A percentile compares a stretch with the other conserved stretches of the same genome.
Evolutionary conservation across 2,329 filamentous ascomycete genomes (phyloP).

Genomic region (Ophiostoma angusticollis): DNA sequence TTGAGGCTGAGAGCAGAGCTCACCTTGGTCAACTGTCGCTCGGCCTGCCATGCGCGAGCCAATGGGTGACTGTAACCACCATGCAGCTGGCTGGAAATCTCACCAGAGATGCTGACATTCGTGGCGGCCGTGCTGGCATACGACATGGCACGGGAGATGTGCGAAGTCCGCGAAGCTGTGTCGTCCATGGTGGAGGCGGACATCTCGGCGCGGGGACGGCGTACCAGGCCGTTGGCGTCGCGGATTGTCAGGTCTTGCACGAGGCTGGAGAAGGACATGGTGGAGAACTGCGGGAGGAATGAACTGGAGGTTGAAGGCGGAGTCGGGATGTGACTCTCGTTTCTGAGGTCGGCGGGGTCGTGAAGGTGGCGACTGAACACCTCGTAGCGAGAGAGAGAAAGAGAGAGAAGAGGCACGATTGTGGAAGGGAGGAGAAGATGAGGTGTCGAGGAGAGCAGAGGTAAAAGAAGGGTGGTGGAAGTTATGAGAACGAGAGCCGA

Average conservation of each 20-base stretch:
- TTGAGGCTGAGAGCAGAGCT: constrained; percentile 16
- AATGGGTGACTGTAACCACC: constrained; percentile 73
- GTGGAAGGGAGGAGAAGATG: background rate
- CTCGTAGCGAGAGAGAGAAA: background rate
- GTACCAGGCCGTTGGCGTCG: constrained; percentile 32
- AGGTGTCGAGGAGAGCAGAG: background rate
- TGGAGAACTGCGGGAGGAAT: constrained; percentile 3
- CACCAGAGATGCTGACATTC: constrained; percentile 56
- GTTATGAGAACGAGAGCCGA: background rate
- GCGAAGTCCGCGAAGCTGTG: constrained; percentile 44
- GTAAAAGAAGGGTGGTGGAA: background rate
- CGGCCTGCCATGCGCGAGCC: constrained; percentile 68
- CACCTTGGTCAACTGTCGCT: constrained; percentile 76
- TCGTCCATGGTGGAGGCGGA: constrained; percentile 47
- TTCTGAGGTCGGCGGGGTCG: too few relatives aligned
- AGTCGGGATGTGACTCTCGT: background rate
- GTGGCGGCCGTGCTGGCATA: constrained; percentile 55
- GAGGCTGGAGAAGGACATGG: constrained; percentile 56
- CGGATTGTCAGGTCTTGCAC: constrained; percentile 52
- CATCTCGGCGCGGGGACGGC: constrained; percentile 33
- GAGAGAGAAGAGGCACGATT: background rate
- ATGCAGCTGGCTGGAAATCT: constrained; percentile 74
- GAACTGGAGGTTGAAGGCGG: background rate
- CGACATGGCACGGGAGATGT: constrained; percentile 50
- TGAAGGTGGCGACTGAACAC: too few relatives aligned